Evolutionary conservation across 768 basidiomycete genomes (phyloP).

Genomic region (Psilocybe tampanensis): DNA sequence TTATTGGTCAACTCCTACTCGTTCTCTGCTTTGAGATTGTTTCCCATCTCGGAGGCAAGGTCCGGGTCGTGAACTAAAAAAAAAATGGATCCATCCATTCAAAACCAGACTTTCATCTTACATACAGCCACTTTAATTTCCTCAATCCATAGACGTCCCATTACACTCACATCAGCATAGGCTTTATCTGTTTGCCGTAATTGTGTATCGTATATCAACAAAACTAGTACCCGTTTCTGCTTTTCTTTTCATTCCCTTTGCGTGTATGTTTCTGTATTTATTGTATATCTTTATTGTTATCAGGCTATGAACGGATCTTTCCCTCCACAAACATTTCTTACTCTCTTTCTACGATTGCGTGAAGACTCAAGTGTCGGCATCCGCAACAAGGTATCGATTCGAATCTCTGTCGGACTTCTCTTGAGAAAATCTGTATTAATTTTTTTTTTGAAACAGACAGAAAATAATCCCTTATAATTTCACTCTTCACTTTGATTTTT

Average conservation of each 20-base stretch:
- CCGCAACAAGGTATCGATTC: no score
- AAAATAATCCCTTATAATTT: no score
- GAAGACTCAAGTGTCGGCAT: no score
- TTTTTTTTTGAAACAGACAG: no score
- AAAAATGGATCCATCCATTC: neutral
- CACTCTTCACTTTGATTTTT: no score
- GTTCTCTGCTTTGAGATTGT: conserved; percentile 77
- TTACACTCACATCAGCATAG: neutral
- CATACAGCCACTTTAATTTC: neutral
- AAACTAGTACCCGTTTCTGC: neutral
- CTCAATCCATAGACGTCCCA: neutral
- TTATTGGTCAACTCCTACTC: conserved; percentile 79
- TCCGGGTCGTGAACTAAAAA: conserved; percentile 22
- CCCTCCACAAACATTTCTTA: no score
- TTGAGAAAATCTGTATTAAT: no score
- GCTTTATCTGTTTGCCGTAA: neutral
- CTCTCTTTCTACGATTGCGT: no score
- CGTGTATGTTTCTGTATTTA: conserved; percentile 5
- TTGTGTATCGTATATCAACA: neutral
- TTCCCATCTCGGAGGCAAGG: conserved; percentile 41
- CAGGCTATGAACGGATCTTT: neutral
- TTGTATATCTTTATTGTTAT: conserved; percentile 9
- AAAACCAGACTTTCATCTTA: neutral
- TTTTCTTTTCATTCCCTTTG: neutral
- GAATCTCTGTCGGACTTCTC: no score